Conservation (phyloP, 1,139 yeast species). For the Torulaspora pretoriensis region DNA sequence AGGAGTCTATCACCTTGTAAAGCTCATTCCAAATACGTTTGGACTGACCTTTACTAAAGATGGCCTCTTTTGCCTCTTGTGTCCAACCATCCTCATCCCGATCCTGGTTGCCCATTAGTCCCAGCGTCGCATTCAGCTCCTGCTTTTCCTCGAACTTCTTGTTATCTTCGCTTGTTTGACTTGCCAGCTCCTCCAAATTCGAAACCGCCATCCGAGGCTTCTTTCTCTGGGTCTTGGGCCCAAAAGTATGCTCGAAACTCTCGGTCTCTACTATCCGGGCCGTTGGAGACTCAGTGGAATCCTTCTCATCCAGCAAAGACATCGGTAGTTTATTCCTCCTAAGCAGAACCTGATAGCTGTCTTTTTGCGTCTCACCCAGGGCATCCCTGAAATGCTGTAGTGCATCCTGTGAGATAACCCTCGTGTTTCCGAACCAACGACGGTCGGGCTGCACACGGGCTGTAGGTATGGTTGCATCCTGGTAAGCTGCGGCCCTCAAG, state of each 20-base stretch:
- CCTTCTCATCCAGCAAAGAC: slow-evolving; percentile 88
- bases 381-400: slow-evolving; percentile 91
- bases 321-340: slow-evolving; percentile 91
- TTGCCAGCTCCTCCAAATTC: slow-evolving; percentile 77
- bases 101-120: slow-evolving; percentile 68
- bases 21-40: slow-evolving; percentile 98
- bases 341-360: slow-evolving; percentile 81
- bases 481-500: slow-evolving; percentile 81
- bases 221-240: slow-evolving; percentile 92
- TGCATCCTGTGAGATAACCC: slow-evolving; percentile 97
- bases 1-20: slow-evolving; percentile 93
- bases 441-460: slow-evolving; percentile 96
- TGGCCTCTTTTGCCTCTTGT: slow-evolving; percentile 89
- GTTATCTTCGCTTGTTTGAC: slow-evolving; percentile 54
- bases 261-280: slow-evolving; percentile 86
- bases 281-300: slow-evolving; percentile 64
- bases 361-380: slow-evolving; percentile 79
- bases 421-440: slow-evolving; percentile 96
- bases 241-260: slow-evolving; percentile 75
- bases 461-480: slow-evolving; percentile 79
- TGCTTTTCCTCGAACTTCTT: slow-evolving; percentile 63
- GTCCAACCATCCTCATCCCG: slow-evolving; percentile 75
- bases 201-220: slow-evolving; percentile 79
- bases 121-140: slow-evolving; percentile 69
- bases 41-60: slow-evolving; percentile 94